Percentiles rank a stretch among this genome's conserved stretches.
Evolutionary conservation across 176 grass and related monocot species (phyloP).

Genomic region (Dactylis glomerata): DNA sequence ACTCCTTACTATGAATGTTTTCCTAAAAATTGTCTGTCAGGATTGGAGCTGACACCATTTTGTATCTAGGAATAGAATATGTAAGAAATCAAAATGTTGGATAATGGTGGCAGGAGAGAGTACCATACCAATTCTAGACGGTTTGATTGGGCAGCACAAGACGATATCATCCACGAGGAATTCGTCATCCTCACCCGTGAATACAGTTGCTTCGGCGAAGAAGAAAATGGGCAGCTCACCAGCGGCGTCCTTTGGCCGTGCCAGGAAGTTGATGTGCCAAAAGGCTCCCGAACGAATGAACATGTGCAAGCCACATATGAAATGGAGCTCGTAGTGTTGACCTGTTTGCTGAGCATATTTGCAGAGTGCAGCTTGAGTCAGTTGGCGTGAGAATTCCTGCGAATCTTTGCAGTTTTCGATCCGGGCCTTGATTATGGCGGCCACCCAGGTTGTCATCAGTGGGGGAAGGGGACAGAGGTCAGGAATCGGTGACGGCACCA

Average conservation of each 20-base stretch:
- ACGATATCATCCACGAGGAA: background rate
- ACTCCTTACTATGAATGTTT: background rate
- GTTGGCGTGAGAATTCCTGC: background rate
- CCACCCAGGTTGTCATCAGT: background rate
- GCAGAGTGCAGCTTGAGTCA: background rate
- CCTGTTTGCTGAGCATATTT: background rate
- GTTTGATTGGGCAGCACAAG: slow-evolving; percentile 4
- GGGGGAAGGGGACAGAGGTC: background rate
- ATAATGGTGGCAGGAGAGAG: background rate
- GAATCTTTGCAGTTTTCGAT: background rate
- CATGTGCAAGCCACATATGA: background rate
- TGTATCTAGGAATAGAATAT: background rate
- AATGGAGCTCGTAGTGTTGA: background rate
- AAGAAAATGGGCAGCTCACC: background rate
- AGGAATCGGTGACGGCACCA: background rate
- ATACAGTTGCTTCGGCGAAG: background rate
- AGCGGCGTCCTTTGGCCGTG: background rate
- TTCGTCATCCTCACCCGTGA: background rate
- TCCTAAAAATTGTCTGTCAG: background rate
- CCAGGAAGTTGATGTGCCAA: background rate
- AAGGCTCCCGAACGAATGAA: background rate
- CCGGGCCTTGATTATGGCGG: background rate
- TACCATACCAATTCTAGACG: background rate
- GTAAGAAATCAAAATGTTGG: background rate
- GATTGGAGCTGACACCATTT: background rate